Percentiles rank a stretch among this genome's conserved stretches.
These are phyloP conservation scores for Allium sativum DNA, from an alignment of 106 monocot genomes.

Conservation along the genomic window DNA sequence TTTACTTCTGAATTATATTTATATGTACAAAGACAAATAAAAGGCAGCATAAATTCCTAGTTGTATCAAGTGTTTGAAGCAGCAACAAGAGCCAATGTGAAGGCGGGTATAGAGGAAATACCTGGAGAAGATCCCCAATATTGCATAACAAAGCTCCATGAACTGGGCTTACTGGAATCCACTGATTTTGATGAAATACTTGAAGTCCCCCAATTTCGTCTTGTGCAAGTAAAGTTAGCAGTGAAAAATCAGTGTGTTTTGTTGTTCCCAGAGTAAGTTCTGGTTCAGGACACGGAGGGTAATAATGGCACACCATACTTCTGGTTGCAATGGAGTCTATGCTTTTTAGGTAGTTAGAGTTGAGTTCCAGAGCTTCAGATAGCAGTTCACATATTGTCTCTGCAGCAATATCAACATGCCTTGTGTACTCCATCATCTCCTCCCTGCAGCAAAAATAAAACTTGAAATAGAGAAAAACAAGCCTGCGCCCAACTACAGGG, in stretches of 20 bases:
- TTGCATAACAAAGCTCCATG: constrained; percentile 51
- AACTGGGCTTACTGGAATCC: constrained; percentile 38
- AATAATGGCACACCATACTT: constrained; percentile 34
- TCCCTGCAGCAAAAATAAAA: constrained; percentile 1
- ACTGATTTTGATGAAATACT: constrained; percentile 27
- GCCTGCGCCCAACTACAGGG: background rate
- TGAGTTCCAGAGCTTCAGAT: constrained; percentile 21
- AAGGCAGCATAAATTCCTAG: too few species aligned
- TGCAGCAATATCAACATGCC: background rate
- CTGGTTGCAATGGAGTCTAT: constrained; percentile 33
- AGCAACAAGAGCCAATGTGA: background rate
- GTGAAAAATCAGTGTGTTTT: constrained; percentile 45
- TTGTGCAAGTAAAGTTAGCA: constrained; percentile 64
- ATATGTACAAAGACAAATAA: too few species aligned
- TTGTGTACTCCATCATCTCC: constrained; percentile 3
- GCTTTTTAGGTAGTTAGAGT: constrained; percentile 22
- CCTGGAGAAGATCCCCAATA: constrained; percentile 69
- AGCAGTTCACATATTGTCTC: constrained; percentile 2
- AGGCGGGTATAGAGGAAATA: background rate
- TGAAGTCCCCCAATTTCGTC: constrained; percentile 62
- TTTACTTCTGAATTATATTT: too few species aligned
- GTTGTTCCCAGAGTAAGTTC: constrained; percentile 47
- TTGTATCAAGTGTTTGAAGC: background rate
- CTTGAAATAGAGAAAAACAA: too few species aligned
- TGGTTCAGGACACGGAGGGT: constrained; percentile 72